phyloP scores from a whole-genome alignment of 805 yeast genomes.

The Lachancea mirantina region DNA sequence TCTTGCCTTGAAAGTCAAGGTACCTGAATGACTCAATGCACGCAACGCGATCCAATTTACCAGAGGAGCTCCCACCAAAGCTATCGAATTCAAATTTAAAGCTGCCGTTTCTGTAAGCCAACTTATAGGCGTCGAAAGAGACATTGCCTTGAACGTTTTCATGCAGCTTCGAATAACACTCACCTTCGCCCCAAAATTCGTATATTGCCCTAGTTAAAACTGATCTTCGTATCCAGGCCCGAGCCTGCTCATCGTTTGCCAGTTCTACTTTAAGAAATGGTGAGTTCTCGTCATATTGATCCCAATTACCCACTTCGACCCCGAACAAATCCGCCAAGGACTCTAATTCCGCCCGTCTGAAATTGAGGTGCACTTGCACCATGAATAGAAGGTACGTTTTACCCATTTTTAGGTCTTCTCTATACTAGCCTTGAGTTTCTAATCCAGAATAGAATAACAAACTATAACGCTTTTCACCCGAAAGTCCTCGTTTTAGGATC shows the following conservation, averaged over 20 bases:
- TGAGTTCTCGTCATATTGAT: slow-evolving; percentile 45
- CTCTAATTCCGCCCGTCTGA: slow-evolving; percentile 75
- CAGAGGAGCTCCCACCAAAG: slow-evolving; percentile 59
- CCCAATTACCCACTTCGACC: slow-evolving; percentile 48
- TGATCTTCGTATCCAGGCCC: slow-evolving; percentile 54
- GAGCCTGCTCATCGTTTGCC: slow-evolving; percentile 61
- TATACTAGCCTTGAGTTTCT: no score
- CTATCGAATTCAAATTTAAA: slow-evolving; percentile 82
- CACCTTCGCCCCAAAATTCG: slow-evolving; percentile 74
- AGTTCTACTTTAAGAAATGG: slow-evolving; percentile 73
- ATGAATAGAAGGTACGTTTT: slow-evolving; percentile 64
- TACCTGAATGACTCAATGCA: slow-evolving; percentile 68
- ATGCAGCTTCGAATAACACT: slow-evolving; percentile 51
- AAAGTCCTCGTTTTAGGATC: no score
- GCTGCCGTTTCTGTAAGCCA: slow-evolving; percentile 36
- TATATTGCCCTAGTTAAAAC: slow-evolving; percentile 69
- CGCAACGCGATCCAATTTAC: slow-evolving; percentile 38
- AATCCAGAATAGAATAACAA: no score
- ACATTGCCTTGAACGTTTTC: slow-evolving; percentile 31
- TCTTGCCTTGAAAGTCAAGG: slow-evolving; percentile 68
- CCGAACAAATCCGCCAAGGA: slow-evolving; percentile 65
- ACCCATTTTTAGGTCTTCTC: slow-evolving; percentile 3
- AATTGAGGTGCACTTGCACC: slow-evolving; percentile 77
- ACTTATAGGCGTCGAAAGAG: slow-evolving; percentile 14
- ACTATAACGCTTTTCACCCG: no score